Evolutionary conservation across 2,329 filamentous ascomycete species (phyloP).

Genomic region (Trichoderma sp.): DNA sequence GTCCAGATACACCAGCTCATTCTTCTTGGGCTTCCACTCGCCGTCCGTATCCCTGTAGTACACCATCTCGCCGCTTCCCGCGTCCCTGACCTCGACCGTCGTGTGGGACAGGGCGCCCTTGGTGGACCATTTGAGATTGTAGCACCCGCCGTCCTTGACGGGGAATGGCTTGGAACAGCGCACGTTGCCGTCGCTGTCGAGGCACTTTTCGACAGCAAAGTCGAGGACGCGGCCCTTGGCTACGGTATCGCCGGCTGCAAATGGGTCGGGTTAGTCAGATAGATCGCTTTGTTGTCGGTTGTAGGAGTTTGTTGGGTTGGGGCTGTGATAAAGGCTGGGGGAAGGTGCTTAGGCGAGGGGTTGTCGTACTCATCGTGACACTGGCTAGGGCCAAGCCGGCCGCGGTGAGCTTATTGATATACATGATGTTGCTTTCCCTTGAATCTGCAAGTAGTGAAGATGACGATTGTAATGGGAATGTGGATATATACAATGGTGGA

Average conservation of each 20-base stretch:
- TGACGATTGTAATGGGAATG: no score
- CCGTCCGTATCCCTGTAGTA: conserved; percentile 12
- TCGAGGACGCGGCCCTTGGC: conserved; percentile 12
- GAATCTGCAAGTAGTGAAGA: no score
- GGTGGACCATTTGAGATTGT: conserved; percentile 5
- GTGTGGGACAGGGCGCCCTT: conserved; percentile 8
- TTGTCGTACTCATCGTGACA: background rate
- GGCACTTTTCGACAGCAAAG: conserved; percentile 13
- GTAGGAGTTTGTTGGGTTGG: background rate
- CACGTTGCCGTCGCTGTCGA: conserved; percentile 15
- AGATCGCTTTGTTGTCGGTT: no score
- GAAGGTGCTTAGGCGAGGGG: background rate
- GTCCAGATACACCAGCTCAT: conserved; percentile 14
- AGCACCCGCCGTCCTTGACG: background rate
- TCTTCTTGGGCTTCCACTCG: conserved; percentile 16
- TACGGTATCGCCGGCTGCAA: conserved; percentile 2
- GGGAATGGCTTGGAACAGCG: conserved; percentile 16
- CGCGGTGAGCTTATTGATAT: conserved; percentile 6
- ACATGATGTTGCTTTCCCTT: background rate
- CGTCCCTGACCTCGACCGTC: conserved; percentile 3
- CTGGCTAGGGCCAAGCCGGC: conserved; percentile 11
- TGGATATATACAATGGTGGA: background rate
- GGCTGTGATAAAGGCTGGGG: background rate
- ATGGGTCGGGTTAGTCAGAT: background rate
- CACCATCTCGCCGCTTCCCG: conserved; percentile 14